Percentiles rank a stretch among this genome's conserved stretches.
Conservation (phyloP, 2,329 filamentous ascomycete species). For the Tolypocladium pustulatum region DNA sequence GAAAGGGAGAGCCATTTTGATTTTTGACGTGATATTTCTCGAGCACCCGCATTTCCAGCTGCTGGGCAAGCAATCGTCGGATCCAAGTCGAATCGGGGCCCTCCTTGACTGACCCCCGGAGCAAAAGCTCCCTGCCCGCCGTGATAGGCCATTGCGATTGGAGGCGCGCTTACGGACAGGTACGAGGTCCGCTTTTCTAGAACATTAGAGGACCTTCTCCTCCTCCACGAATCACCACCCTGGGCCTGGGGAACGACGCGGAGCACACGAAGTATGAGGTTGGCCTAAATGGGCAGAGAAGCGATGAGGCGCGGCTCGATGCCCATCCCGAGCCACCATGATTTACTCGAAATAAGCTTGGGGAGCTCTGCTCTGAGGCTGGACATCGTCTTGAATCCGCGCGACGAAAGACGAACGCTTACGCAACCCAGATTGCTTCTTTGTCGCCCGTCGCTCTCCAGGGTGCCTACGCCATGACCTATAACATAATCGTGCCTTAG, state of each 20-base stretch:
- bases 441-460: not conserved
- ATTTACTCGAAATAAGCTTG: too few species aligned
- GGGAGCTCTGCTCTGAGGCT: too few species aligned
- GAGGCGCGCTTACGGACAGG: slow-evolving; percentile 1
- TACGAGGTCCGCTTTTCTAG: slow-evolving; percentile 6
- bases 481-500: not conserved
- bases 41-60: slow-evolving; percentile 2
- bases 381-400: too few species aligned
- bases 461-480: not conserved
- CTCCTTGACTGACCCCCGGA: slow-evolving; percentile 3
- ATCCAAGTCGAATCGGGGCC: slow-evolving; percentile 1
- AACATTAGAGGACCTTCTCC: slow-evolving; percentile 1
- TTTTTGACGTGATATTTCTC: slow-evolving; percentile 1
- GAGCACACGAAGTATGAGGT: not conserved
- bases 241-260: not conserved
- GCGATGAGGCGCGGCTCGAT: not conserved
- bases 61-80: slow-evolving; percentile 2
- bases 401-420: not conserved
- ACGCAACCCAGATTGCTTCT: not conserved
- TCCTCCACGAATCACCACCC: not conserved
- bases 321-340: not conserved
- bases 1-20: slow-evolving; percentile 1
- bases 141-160: slow-evolving; percentile 3
- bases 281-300: too few species aligned
- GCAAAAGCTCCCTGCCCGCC: slow-evolving; percentile 3